These are phyloP conservation scores for Gynandropsis gynandra DNA, from an alignment of 345 rosid species.

Conservation along the genomic window DNA sequence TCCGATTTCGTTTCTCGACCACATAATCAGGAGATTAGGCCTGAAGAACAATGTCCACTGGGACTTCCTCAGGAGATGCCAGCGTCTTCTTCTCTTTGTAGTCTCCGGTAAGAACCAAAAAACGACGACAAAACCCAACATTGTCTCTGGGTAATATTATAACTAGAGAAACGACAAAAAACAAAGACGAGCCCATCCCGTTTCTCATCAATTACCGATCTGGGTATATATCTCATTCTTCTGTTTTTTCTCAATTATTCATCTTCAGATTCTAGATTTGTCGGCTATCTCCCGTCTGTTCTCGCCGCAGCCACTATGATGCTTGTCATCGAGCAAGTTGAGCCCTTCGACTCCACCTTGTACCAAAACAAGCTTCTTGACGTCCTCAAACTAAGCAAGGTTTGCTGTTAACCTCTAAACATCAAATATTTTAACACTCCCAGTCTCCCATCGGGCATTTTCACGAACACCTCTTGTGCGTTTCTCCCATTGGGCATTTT, in stretches of 20 bases:
- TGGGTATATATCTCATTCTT: slow-evolving; percentile 14
- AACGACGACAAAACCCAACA: not conserved
- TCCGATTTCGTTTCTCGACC: slow-evolving; percentile 74
- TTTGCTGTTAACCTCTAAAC: slow-evolving; percentile 15
- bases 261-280: slow-evolving; percentile 57
- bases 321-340: slow-evolving; percentile 53
- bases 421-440: slow-evolving; percentile 1
- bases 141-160: not conserved
- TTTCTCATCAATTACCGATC: not conserved
- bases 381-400: slow-evolving; percentile 57
- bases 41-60: slow-evolving; percentile 47
- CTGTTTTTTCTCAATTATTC: slow-evolving; percentile 11
- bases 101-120: slow-evolving; percentile 50
- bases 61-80: slow-evolving; percentile 66
- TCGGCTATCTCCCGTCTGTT: slow-evolving; percentile 61
- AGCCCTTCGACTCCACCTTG: slow-evolving; percentile 38
- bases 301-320: slow-evolving; percentile 85
- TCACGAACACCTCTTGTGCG: no score
- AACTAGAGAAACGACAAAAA: no score
- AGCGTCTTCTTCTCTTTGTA: slow-evolving; percentile 50
- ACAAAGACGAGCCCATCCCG: no score
- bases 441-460: no score
- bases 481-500: slow-evolving; percentile 5
- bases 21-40: slow-evolving; percentile 64
- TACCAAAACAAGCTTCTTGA: slow-evolving; percentile 50